phyloP scores from a whole-genome alignment of 2,329 filamentous ascomycete species.

The Diaporthe batatas region DNA sequence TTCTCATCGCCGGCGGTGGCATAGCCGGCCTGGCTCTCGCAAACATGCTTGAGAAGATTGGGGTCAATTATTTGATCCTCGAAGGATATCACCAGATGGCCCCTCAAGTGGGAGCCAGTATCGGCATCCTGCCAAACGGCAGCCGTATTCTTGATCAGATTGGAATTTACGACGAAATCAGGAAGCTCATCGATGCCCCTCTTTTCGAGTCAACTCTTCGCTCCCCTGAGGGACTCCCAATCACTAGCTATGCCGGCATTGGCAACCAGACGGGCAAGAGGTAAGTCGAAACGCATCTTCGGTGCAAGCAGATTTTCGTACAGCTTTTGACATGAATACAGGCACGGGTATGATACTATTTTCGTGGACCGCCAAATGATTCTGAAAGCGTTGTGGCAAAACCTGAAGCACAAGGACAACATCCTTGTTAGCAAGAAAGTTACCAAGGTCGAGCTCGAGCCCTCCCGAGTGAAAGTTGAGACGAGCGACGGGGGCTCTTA shows the following conservation, averaged over 20 bases:
- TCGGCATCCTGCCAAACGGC: conserved; percentile 59
- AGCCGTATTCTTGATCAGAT: conserved; percentile 64
- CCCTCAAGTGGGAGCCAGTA: conserved; percentile 61
- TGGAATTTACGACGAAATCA: conserved; percentile 52
- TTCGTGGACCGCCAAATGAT: conserved; percentile 55
- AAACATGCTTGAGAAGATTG: conserved; percentile 55
- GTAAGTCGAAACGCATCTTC: background rate
- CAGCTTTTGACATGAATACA: background rate
- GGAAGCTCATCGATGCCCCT: conserved; percentile 20
- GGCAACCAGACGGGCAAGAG: background rate
- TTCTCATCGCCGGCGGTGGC: conserved; percentile 63
- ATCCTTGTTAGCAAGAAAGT: conserved; percentile 50
- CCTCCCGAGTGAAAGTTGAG: conserved; percentile 47
- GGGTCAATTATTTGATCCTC: conserved; percentile 63
- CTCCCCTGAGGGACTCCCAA: background rate
- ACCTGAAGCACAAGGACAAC: conserved; percentile 51
- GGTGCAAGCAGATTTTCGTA: conserved; percentile 25
- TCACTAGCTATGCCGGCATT: background rate
- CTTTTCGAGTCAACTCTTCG: conserved; percentile 38
- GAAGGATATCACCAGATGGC: conserved; percentile 58
- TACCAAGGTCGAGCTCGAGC: conserved; percentile 45
- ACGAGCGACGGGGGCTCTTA: conserved; percentile 50
- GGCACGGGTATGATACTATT: conserved; percentile 50
- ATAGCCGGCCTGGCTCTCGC: conserved; percentile 63
- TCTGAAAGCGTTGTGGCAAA: conserved; percentile 51